These are phyloP conservation scores for Helianthus annuus DNA, from an alignment of 129 eudicot species.

Conservation along the genomic window DNA sequence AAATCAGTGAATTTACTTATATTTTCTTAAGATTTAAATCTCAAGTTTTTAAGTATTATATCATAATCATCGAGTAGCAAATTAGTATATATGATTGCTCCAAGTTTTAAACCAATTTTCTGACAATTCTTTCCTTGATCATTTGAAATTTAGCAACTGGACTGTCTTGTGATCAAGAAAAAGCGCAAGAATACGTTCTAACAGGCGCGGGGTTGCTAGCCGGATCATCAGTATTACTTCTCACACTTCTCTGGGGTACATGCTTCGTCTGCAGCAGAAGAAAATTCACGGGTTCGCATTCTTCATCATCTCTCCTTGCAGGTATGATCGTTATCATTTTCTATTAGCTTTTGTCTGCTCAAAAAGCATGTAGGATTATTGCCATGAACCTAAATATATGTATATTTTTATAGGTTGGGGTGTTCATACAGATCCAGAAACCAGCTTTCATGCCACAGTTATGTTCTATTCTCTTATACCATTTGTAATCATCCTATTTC, in stretches of 20 bases:
- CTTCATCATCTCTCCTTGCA: conserved; percentile 12
- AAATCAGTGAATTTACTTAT: too few relatives aligned
- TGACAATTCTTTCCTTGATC: background rate
- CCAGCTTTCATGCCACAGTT: conserved; percentile 54
- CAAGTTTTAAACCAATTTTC: background rate
- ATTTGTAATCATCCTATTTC: conserved; percentile 51
- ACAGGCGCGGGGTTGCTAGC: conserved; percentile 72
- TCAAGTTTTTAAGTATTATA: background rate
- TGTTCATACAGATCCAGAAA: conserved; percentile 50
- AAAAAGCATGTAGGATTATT: background rate
- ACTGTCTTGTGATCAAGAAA: conserved; percentile 38
- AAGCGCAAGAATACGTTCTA: conserved; percentile 53
- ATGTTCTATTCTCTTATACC: conserved; percentile 67
- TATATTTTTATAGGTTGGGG: conserved; percentile 45
- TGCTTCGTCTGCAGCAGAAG: conserved; percentile 34
- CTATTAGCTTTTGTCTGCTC: background rate
- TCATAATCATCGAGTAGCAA: background rate
- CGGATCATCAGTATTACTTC: conserved; percentile 66
- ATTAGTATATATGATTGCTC: background rate
- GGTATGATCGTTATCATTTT: background rate
- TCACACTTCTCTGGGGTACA: conserved; percentile 64
- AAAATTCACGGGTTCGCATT: conserved; percentile 22
- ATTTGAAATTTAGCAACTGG: conserved; percentile 52
- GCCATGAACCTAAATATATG: background rate
- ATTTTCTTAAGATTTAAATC: too few relatives aligned